phyloP scores from a whole-genome alignment of 768 basidiomycete genomes.

The Suillus subalutaceus region DNA sequence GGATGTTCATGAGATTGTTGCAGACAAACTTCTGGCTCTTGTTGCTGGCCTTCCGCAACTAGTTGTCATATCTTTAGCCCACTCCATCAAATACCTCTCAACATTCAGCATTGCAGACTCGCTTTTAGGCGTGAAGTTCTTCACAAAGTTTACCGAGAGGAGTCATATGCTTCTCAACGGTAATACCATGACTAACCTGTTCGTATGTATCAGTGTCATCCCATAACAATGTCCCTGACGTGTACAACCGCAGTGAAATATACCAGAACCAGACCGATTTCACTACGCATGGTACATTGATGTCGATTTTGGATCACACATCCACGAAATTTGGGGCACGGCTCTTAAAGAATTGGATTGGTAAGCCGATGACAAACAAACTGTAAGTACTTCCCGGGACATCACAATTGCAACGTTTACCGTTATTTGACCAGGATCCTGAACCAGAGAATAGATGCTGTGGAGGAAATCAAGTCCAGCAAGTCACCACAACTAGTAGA shows the following conservation, averaged over 20 bases:
- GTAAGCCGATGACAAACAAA: constrained; percentile 77
- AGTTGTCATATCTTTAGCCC: constrained; percentile 74
- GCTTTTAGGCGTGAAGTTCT: constrained; percentile 76
- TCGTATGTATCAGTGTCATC: constrained; percentile 19
- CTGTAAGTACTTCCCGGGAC: constrained; percentile 14
- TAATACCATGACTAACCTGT: constrained; percentile 85
- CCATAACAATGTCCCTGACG: neutral
- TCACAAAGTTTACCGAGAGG: constrained; percentile 73
- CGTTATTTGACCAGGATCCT: constrained; percentile 55
- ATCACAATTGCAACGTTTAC: constrained; percentile 5
- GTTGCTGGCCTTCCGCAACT: constrained; percentile 68
- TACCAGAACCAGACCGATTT: constrained; percentile 88
- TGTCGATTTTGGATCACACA: constrained; percentile 87
- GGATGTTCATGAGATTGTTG: neutral
- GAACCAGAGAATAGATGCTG: constrained; percentile 77
- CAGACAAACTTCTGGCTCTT: constrained; percentile 65
- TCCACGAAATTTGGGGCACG: constrained; percentile 89
- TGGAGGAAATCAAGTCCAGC: constrained; percentile 77
- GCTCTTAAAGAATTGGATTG: constrained; percentile 83
- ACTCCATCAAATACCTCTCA: constrained; percentile 68
- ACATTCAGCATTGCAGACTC: constrained; percentile 79
- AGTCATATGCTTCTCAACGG: constrained; percentile 87
- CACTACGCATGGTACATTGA: constrained; percentile 70
- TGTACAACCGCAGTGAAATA: constrained; percentile 60
- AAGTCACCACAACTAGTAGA: constrained; percentile 62